These are phyloP conservation scores for Kazachstania taianensis DNA, from an alignment of 805 yeast genomes.

Conservation along the genomic window DNA sequence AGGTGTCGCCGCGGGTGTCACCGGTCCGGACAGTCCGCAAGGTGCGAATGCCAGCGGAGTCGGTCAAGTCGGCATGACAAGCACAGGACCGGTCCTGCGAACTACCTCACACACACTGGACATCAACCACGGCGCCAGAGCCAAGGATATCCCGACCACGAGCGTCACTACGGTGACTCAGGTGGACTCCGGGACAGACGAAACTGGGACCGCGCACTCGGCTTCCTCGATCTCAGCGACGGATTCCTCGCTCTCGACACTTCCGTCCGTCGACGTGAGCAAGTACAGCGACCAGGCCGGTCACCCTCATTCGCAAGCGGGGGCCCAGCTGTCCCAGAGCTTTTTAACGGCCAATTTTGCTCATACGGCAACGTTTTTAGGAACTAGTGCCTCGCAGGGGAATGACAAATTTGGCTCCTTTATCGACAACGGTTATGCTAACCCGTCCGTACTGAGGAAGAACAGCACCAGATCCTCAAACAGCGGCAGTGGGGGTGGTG, in stretches of 20 bases:
- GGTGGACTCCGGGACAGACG: constrained; percentile 19
- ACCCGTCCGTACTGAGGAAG: no score
- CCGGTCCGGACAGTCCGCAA: background rate
- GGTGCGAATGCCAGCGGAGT: no score
- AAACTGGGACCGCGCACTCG: constrained; percentile 2
- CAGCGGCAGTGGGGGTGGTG: constrained; percentile 25
- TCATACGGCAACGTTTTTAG: constrained; percentile 27
- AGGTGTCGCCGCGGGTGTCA: background rate
- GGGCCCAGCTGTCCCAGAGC: constrained; percentile 13
- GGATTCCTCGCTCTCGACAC: background rate
- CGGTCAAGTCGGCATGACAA: background rate
- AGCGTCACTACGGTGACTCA: constrained; percentile 26
- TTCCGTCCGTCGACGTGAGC: no score
- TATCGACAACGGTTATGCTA: constrained; percentile 12
- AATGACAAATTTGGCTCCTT: constrained; percentile 19
- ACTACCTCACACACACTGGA: constrained; percentile 13
- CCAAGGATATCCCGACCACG: constrained; percentile 12
- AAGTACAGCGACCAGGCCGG: background rate
- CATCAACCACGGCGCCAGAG: constrained; percentile 7
- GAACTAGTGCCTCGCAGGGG: constrained; percentile 11
- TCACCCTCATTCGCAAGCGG: background rate
- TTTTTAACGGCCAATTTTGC: constrained; percentile 29
- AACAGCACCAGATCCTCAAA: constrained; percentile 41
- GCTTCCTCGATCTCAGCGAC: background rate
- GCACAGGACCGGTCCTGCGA: constrained; percentile 6